Conservation (phyloP, 129 eudicot species). For the Mikania micrantha region DNA sequence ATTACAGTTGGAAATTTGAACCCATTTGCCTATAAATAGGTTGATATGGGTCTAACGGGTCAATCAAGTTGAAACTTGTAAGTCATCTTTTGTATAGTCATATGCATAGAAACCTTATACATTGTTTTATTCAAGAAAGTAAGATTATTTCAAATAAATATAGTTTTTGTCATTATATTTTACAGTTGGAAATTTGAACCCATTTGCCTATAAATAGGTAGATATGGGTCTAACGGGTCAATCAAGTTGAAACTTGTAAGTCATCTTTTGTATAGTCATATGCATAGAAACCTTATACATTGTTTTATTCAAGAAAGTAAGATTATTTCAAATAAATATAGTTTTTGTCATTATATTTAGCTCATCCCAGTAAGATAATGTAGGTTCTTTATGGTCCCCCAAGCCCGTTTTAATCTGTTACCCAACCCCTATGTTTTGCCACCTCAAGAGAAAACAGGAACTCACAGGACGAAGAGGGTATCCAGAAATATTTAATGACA, state of each 20-base stretch:
- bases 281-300: background rate
- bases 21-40: background rate
- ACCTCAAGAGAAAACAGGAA: background rate
- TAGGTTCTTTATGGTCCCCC: background rate
- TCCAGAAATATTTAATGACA: constrained; percentile 61
- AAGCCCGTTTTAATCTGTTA: background rate
- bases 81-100: background rate
- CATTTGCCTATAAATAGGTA: background rate
- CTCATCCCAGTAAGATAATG: background rate
- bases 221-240: background rate
- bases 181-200: no score
- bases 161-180: no score
- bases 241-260: background rate
- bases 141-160: background rate
- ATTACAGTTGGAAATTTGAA: no score
- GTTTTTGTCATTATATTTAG: background rate
- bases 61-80: background rate
- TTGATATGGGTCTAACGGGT: background rate
- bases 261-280: no score
- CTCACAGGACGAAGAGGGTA: constrained; percentile 87
- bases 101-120: background rate
- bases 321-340: no score
- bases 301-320: background rate
- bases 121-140: background rate
- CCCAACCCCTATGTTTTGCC: no score